Conservation (phyloP, 495 filamentous ascomycete genomes). For the Letharia lupina region DNA sequence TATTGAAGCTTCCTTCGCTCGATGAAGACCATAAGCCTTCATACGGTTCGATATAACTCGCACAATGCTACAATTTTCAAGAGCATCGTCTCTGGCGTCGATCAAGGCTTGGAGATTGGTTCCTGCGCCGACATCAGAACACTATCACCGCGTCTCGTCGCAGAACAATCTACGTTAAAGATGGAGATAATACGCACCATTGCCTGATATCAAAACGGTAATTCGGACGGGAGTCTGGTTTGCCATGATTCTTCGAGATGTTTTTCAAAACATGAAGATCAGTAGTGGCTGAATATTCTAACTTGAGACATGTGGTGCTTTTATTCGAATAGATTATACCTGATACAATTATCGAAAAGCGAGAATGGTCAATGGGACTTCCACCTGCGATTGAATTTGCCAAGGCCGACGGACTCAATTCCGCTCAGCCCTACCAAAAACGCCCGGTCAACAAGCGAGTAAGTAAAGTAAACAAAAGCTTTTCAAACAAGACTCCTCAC, state of each 20-base stretch:
- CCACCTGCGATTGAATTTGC: background rate
- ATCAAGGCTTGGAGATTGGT: background rate
- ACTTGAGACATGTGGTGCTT: too few relatives aligned
- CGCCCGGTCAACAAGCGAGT: background rate
- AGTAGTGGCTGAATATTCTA: too few relatives aligned
- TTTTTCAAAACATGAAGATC: background rate
- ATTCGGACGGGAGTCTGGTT: background rate
- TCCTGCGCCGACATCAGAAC: background rate
- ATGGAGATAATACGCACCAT: too few relatives aligned
- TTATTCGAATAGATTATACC: too few relatives aligned
- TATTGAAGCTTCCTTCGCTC: background rate
- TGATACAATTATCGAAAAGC: too few relatives aligned
- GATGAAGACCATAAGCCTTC: background rate
- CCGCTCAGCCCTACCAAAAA: background rate
- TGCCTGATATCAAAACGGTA: too few relatives aligned
- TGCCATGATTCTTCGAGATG: background rate
- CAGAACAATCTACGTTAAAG: too few relatives aligned
- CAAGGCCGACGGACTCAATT: background rate
- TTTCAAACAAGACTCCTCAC: background rate
- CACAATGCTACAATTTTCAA: background rate
- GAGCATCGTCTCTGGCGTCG: background rate
- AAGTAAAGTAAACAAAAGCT: background rate
- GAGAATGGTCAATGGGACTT: too few relatives aligned
- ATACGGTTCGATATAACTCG: background rate
- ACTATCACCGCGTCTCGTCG: too few relatives aligned